Evolutionary conservation across 1,284 basidiomycete species (phyloP), one percentile per base, ranked within the genome.

Genomic region (Exsudoporus floridanus): DNA sequence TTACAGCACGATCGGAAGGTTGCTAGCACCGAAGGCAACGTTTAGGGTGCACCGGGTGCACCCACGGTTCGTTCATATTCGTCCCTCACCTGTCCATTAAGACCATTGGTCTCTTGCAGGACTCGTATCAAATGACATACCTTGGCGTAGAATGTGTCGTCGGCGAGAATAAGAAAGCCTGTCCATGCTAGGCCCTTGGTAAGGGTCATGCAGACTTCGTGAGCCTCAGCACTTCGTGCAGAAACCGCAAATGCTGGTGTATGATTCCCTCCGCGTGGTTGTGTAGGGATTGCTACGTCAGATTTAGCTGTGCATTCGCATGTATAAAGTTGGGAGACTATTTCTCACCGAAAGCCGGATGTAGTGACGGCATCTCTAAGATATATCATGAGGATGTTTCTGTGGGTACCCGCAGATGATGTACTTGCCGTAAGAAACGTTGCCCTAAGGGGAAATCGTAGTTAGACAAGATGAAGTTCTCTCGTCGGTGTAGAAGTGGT

Each of bases 181-280:
- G 77, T 80, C 50, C 78, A 70, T 5, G 88, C 84, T 28, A 91
- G 68, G 18, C 77, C 82, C 62, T 83, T 86, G 25, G 82, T 77
- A 25, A 83, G 69, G 13, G 71, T 66, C 60, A 90, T 74, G 33
- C 81, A 79, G 13, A 78, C 77, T 37, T 75, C 69, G 61, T 90
- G 88, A 13, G 88, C 86, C 55, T 82, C 81, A 39, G 71, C 67
- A 18, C 79, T 83, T 31, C 74, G 73, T 18, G 87, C 83, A 16
- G 86, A 78, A 23, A 72, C 68, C 7, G 86, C 75, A 64, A 90
- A 90, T 2, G 73, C 80, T 6, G 77, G 71, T 0, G 87, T 88
- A 55, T 89, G 86, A 58, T 90, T 90, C 12, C 81, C 83, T 31
- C 84, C 84, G 36, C 76, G 68, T 5, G 75, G 76, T 48, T 73